Percentiles rank a stretch among this genome's conserved stretches.
Conservation (phyloP, 2,329 filamentous ascomycete species). For the Nothomitra cinnamomea region DNA sequence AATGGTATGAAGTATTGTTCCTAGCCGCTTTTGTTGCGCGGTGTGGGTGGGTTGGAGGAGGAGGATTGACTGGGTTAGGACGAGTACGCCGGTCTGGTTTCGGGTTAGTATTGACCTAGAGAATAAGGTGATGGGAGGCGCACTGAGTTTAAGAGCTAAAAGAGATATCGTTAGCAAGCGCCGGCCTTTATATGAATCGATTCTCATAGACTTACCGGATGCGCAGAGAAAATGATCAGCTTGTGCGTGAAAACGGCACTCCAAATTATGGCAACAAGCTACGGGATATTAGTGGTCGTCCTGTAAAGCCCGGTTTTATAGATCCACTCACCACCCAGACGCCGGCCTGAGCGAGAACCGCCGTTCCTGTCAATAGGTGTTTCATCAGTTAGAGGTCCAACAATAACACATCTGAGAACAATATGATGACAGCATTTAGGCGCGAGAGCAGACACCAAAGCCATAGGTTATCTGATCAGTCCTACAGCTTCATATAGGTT, state of each 20-base stretch:
- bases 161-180: slow-evolving; percentile 1
- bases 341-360: slow-evolving; percentile 61
- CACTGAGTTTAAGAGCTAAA: slow-evolving; percentile 34
- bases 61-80: slow-evolving; percentile 64
- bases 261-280: slow-evolving; percentile 64
- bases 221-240: slow-evolving; percentile 70
- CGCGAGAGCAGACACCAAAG: neutral
- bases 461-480: neutral
- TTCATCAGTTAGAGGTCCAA: slow-evolving; percentile 4
- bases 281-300: slow-evolving; percentile 6
- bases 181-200: slow-evolving; percentile 1
- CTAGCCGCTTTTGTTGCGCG: slow-evolving; percentile 49
- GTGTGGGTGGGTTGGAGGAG: slow-evolving; percentile 78
- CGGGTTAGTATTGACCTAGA: neutral
- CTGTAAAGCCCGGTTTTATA: neutral
- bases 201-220: slow-evolving; percentile 46
- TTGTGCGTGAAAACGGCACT: slow-evolving; percentile 51
- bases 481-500: neutral
- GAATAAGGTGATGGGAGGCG: slow-evolving; percentile 6
- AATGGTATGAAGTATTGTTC: slow-evolving; percentile 47
- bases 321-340: slow-evolving; percentile 41
- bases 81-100: slow-evolving; percentile 43
- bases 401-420: neutral
- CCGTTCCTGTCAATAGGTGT: slow-evolving; percentile 45
- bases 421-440: neutral